Evolutionary conservation across 2,329 filamentous ascomycete genomes (phyloP).

Genomic region (Pseudogymnoascus sp.): DNA sequence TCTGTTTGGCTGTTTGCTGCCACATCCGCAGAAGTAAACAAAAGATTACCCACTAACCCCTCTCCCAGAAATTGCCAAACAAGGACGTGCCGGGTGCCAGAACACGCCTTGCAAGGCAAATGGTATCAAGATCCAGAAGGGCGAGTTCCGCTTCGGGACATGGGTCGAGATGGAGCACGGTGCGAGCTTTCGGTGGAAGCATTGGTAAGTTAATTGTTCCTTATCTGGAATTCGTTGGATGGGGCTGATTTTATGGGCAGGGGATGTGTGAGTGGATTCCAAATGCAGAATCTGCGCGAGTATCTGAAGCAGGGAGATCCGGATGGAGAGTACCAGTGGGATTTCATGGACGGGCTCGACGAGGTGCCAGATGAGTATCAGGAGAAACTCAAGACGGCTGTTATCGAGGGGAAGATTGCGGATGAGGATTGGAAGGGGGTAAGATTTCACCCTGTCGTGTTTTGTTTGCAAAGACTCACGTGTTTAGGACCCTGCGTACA

Average conservation of each 20-base stretch:
- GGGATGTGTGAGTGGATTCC: slow-evolving; percentile 80
- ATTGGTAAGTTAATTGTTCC: slow-evolving; percentile 59
- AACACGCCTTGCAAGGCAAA: slow-evolving; percentile 66
- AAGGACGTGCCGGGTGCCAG: slow-evolving; percentile 68
- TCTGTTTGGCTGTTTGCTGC: background rate
- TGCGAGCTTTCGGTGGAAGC: slow-evolving; percentile 69
- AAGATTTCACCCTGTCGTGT: slow-evolving; percentile 35
- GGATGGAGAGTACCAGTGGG: slow-evolving; percentile 40
- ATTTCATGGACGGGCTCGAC: slow-evolving; percentile 59
- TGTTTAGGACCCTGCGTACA: slow-evolving; percentile 31
- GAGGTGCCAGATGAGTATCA: slow-evolving; percentile 52
- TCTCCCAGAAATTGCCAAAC: slow-evolving; percentile 59
- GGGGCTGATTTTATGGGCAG: slow-evolving; percentile 40
- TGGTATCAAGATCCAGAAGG: slow-evolving; percentile 68
- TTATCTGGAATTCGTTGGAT: background rate
- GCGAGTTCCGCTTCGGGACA: slow-evolving; percentile 68
- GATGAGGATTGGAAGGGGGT: slow-evolving; percentile 86
- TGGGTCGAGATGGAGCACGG: slow-evolving; percentile 58
- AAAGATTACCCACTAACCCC: background rate
- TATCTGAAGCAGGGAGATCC: slow-evolving; percentile 43
- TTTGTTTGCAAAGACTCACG: background rate
- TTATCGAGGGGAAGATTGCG: slow-evolving; percentile 74
- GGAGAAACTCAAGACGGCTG: slow-evolving; percentile 65
- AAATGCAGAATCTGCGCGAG: slow-evolving; percentile 61
- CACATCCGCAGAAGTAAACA: background rate